Evolutionary conservation across 129 eudicot species (phyloP), one percentile per base, ranked within the genome.

Genomic region (Centella asiatica): DNA sequence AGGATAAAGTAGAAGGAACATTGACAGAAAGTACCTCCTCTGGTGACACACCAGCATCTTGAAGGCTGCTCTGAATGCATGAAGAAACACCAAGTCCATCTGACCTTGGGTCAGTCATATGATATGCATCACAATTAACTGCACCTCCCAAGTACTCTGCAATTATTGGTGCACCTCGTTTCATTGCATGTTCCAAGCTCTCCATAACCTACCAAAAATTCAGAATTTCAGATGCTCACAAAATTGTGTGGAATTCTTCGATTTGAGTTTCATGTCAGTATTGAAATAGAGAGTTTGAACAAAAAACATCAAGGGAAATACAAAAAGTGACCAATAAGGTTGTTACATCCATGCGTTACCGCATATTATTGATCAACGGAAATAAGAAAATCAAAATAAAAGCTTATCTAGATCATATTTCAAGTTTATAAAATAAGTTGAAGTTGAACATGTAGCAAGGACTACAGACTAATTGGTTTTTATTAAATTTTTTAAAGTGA

Each of bases 11-110:
- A 17, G 22, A 56, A 20, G 40, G 26, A 45, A 57, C 23, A 47
- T 37, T 19, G 67, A 50, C 32, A 51, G 18, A 28, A 39, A 22
- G 49, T 69, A 93, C 99, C 99, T 93, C 99, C 66, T 93, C 99
- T 19, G 85, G 85, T 9, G 96, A 88, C 53, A 93, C 96, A 48
- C 99, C 99, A 68, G 89, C 99, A 85, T 93, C 93, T 46, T 59
- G 75, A 53, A 93, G 77, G 69, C 86, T 72, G 69, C 78, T 78
- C 37, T 69, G 81, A 69, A 93, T 93, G 66, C 99, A 93, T 31
- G 99, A 76, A 61, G 99, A 88, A 63, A 93, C 99, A 78, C 96
- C 96, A 57, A 93, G 99, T 23, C 99, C 99, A 77, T 93, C 99
- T 20, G 92, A 67, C 49, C 99, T 81, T 31, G 99, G 99, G 66